Conservation (phyloP, 2,329 filamentous ascomycete species). For the Grosmannia huntii region DNA sequence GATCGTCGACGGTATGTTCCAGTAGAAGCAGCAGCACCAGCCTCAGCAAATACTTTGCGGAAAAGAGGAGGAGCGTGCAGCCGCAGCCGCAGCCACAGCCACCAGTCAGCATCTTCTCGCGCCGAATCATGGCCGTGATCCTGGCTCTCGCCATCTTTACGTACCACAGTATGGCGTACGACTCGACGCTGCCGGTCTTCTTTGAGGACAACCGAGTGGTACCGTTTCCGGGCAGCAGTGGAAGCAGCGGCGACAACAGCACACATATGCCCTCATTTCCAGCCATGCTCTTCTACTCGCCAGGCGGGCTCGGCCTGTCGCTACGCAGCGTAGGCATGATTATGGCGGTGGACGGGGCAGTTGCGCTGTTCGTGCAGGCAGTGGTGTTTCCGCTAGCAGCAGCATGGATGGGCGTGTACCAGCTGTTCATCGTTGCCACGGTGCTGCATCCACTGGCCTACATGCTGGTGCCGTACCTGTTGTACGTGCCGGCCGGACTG, state of each 20-base stretch:
- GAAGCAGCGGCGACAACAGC: slow-evolving; percentile 9
- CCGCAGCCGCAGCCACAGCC: slow-evolving; percentile 13
- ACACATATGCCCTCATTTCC: slow-evolving; percentile 8
- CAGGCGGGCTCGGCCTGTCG: slow-evolving; percentile 50
- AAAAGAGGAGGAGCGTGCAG: neutral
- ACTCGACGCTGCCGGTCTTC: slow-evolving; percentile 85
- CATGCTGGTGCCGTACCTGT: slow-evolving; percentile 43
- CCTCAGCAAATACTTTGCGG: slow-evolving; percentile 9
- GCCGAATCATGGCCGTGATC: slow-evolving; percentile 61
- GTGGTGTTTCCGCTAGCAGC: slow-evolving; percentile 53
- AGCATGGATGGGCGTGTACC: slow-evolving; percentile 43
- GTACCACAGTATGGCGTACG: slow-evolving; percentile 91
- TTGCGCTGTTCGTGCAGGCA: slow-evolving; percentile 61
- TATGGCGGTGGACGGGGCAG: slow-evolving; percentile 43
- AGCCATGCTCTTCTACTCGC: slow-evolving; percentile 36
- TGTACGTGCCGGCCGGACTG: slow-evolving; percentile 35
- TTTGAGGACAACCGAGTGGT: slow-evolving; percentile 58
- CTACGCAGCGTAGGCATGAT: slow-evolving; percentile 48
- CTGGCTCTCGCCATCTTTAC: slow-evolving; percentile 81
- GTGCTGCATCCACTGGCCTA: slow-evolving; percentile 51
- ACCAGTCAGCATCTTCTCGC: slow-evolving; percentile 32
- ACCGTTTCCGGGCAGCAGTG: slow-evolving; percentile 19
- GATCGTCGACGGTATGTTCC: neutral
- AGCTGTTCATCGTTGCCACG: slow-evolving; percentile 44
- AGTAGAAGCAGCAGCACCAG: slow-evolving; percentile 10